These are phyloP conservation scores for Leptodermis oblonga DNA, from an alignment of 257 asterid genomes.

Conservation along the genomic window DNA sequence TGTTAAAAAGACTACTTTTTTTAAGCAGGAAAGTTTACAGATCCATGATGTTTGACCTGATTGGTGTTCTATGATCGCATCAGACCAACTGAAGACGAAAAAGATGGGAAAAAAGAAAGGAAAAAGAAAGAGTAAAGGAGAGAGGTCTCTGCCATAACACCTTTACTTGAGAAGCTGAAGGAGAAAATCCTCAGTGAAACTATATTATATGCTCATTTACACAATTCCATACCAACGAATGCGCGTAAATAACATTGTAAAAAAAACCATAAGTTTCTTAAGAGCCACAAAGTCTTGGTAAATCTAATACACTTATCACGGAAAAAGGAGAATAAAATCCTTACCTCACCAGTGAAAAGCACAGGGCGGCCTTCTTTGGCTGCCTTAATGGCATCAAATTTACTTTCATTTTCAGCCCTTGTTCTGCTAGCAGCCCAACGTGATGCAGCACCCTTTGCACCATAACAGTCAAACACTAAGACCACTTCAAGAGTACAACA, in stretches of 20 bases:
- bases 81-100: too few relatives aligned
- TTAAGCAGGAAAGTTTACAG: too few relatives aligned
- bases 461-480: conserved; percentile 25
- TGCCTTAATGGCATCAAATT: conserved; percentile 73
- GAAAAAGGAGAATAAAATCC: conserved; percentile 11
- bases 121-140: not conserved
- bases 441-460: conserved; percentile 72
- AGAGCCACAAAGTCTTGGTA: too few relatives aligned
- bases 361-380: conserved; percentile 70
- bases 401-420: conserved; percentile 53
- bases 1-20: too few relatives aligned
- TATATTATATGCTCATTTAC: not conserved
- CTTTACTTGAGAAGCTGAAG: not conserved
- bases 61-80: too few relatives aligned
- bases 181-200: not conserved
- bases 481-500: not conserved
- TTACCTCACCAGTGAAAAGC: conserved; percentile 90
- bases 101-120: too few relatives aligned
- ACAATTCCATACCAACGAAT: not conserved
- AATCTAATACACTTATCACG: too few relatives aligned
- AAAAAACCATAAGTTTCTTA: too few relatives aligned
- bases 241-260: not conserved
- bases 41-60: too few relatives aligned
- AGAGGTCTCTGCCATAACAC: not conserved
- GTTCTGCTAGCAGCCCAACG: conserved; percentile 83